These are phyloP conservation scores for Coemansia sp. DNA, from an alignment of 192 early-diverging fungal genomes.

Conservation along the genomic window DNA sequence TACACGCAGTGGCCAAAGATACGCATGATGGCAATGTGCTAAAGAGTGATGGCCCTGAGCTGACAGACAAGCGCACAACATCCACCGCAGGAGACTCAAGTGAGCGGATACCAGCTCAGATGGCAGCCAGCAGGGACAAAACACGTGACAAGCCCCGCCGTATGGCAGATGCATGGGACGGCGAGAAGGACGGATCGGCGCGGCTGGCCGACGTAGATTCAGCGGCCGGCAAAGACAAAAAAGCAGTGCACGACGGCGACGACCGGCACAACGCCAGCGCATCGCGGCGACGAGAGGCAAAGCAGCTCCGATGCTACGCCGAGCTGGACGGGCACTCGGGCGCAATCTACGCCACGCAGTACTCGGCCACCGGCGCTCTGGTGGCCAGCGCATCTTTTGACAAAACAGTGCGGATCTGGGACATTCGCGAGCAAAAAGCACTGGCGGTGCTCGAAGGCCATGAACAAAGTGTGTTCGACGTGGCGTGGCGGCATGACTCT, in stretches of 20 bases:
- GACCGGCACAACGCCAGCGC: conserved; percentile 5
- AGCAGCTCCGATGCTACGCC: conserved; percentile 50
- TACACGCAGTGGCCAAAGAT: background rate
- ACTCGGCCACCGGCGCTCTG: conserved; percentile 77
- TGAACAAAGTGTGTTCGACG: conserved; percentile 49
- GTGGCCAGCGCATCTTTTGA: conserved; percentile 94
- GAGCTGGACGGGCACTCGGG: conserved; percentile 78
- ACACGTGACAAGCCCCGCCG: conserved; percentile 18
- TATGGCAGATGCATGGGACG: conserved; percentile 12
- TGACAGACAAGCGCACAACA: no score
- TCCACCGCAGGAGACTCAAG: no score
- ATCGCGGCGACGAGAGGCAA: conserved; percentile 44
- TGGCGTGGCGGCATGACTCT: conserved; percentile 48
- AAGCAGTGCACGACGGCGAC: conserved; percentile 14
- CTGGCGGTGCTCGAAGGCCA: conserved; percentile 61
- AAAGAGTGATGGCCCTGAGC: no score
- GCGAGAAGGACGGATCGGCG: conserved; percentile 7
- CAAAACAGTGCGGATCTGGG: conserved; percentile 90
- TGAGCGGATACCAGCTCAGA: background rate
- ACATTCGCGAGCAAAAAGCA: conserved; percentile 56
- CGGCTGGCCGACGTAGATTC: conserved; percentile 7
- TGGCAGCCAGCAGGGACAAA: conserved; percentile 2
- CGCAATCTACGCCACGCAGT: conserved; percentile 88
- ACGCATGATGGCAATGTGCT: background rate
- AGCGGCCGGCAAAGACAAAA: conserved; percentile 13